Conservation (phyloP, 768 basidiomycete genomes). For the Rossbeevera mucosa region DNA sequence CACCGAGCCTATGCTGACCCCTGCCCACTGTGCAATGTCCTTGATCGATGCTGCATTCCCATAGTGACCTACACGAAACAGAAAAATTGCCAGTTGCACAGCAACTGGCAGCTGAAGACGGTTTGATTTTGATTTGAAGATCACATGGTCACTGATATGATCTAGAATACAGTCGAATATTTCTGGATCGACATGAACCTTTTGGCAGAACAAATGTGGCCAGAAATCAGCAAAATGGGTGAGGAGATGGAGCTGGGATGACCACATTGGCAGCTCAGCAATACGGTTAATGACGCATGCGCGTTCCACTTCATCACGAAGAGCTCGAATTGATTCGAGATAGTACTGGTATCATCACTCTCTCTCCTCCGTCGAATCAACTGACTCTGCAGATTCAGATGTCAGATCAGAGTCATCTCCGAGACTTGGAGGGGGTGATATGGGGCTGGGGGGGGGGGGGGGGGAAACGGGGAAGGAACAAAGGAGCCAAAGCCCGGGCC, state of each 20-base stretch:
- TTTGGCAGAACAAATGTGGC: not conserved
- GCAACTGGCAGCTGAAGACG: not conserved
- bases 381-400: too few species aligned
- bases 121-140: not conserved
- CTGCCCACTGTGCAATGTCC: not conserved
- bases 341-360: too few species aligned
- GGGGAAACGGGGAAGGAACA: too few species aligned
- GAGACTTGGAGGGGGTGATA: too few species aligned
- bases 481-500: too few species aligned
- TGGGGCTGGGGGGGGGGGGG: too few species aligned
- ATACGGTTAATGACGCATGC: not conserved
- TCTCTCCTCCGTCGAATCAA: too few species aligned
- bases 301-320: not conserved
- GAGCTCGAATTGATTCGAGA: not conserved
- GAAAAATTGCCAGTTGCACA: not conserved
- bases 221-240: not conserved
- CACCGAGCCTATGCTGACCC: not conserved
- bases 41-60: not conserved
- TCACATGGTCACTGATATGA: not conserved
- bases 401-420: too few species aligned
- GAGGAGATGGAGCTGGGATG: not conserved
- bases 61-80: not conserved
- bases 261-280: not conserved
- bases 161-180: not conserved
- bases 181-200: not conserved